A percentile compares a stretch with the other conserved stretches of the same genome.
phyloP scores from a whole-genome alignment of 2,329 filamentous ascomycete species.

The Colletotrichum sp. region DNA sequence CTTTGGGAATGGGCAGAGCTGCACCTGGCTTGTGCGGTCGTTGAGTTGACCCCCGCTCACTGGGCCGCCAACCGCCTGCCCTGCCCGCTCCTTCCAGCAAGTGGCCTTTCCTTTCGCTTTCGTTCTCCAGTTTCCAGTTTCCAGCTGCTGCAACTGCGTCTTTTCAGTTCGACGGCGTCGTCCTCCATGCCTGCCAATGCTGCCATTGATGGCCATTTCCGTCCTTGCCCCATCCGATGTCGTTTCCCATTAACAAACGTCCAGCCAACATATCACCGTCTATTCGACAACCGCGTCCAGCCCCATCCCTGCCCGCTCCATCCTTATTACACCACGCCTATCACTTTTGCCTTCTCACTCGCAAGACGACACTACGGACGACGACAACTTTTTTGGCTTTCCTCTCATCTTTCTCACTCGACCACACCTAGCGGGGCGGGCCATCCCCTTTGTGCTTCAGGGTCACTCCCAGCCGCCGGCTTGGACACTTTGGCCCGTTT shows the following conservation, averaged over 20 bases:
- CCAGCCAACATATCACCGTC: not conserved
- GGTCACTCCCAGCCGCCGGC: constrained; percentile 6
- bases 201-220: not conserved
- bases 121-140: not conserved
- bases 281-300: not conserved
- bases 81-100: not conserved
- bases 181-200: not conserved
- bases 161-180: not conserved
- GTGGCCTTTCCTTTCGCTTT: not conserved
- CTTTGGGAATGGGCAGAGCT: not conserved
- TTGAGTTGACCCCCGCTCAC: not conserved
- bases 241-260: not conserved
- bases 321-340: not conserved
- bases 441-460: not conserved
- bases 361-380: not conserved
- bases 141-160: not conserved
- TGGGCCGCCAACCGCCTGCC: not conserved
- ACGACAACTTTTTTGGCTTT: not conserved
- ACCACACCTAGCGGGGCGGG: not conserved
- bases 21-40: not conserved
- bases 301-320: not conserved
- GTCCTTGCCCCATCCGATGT: not conserved
- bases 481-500: not conserved
- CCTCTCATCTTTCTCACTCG: constrained; percentile 1
- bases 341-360: constrained; percentile 13